Base-by-base conservation (phyloP, 257 asterid genomes). In the Echites panduratus region DNA sequence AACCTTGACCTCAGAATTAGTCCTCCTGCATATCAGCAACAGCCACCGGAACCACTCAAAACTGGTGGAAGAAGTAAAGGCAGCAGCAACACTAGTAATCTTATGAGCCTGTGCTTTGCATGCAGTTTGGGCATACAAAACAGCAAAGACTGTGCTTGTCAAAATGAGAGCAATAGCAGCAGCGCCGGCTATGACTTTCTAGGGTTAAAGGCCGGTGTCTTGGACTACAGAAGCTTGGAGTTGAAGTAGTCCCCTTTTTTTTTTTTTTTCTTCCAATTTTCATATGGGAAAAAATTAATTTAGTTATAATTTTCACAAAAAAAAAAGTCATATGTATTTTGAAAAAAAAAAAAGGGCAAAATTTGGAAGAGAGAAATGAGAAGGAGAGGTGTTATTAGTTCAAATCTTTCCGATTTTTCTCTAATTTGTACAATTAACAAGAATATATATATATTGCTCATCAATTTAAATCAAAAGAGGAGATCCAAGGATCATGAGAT, bases 1-100 rank as follows among this genome's bases (percentile, higher is more conserved):
- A 93, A 93, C 52, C 98, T 93, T 6, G 98, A 93, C 45, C 94
- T 93, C 45, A 80, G 86, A 77, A 93, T 90, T 2, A 93, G 98
- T 77, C 97, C 97, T 7, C 98, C 98, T 12, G 16, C 54, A 11
- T 71, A 53, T 19, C 81, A 82, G 4, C 79, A 72, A 52, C 83
- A 75, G 7, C 67, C n/a, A 1, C 49, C 47, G 9, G 76, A 76
- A 35, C 74, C 76, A 14, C 48, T 70, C n/a, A 77, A 54, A 45
- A 80, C 80, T 35, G 85, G 78, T 38, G 85, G 85, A 13, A 48
- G 70, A n/a, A 35, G 78, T 38, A 66, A 70, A 52, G 57, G 70
- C 73, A 19, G 57, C 54, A 19, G 54, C 54, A 16, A 14, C 16
- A n/a, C n/a, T n/a, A 16, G 52, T 32, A 32, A 3, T 32, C 38